Percentiles rank a stretch among this genome's conserved stretches.
phyloP scores from a whole-genome alignment of 1,139 yeast species.

The Sugiyamaella japonica region DNA sequence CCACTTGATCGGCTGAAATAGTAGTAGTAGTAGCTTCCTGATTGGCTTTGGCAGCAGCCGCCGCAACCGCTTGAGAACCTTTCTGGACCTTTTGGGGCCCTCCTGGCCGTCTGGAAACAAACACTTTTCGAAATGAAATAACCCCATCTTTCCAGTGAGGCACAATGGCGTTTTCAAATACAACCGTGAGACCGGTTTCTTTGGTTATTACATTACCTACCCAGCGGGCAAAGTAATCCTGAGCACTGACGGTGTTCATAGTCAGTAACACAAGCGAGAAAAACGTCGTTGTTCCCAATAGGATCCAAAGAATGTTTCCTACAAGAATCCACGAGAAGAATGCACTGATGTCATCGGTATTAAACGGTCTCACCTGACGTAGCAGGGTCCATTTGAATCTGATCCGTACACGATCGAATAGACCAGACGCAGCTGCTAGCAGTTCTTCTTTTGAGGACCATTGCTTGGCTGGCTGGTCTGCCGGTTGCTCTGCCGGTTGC shows the following conservation, averaged over 20 bases:
- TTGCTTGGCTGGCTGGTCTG: background rate
- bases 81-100: constrained; percentile 47
- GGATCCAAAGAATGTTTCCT: constrained; percentile 75
- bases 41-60: constrained; percentile 42
- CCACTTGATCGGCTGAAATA: constrained; percentile 26
- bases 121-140: constrained; percentile 79
- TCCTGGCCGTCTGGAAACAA: constrained; percentile 79
- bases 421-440: constrained; percentile 52
- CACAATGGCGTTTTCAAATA: constrained; percentile 90
- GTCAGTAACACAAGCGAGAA: constrained; percentile 75
- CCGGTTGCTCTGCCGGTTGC: background rate
- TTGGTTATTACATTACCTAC: constrained; percentile 81
- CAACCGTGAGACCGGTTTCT: constrained; percentile 82
- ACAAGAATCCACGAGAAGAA: constrained; percentile 87
- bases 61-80: constrained; percentile 73
- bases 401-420: constrained; percentile 53
- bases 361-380: constrained; percentile 67
- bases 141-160: constrained; percentile 94
- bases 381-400: constrained; percentile 71
- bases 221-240: constrained; percentile 78
- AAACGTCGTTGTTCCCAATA: constrained; percentile 89
- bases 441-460: constrained; percentile 49
- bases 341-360: constrained; percentile 86
- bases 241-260: constrained; percentile 84
- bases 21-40: constrained; percentile 27